Evolutionary conservation across 257 asterid species (phyloP).

Genomic region (Lantana camara): DNA sequence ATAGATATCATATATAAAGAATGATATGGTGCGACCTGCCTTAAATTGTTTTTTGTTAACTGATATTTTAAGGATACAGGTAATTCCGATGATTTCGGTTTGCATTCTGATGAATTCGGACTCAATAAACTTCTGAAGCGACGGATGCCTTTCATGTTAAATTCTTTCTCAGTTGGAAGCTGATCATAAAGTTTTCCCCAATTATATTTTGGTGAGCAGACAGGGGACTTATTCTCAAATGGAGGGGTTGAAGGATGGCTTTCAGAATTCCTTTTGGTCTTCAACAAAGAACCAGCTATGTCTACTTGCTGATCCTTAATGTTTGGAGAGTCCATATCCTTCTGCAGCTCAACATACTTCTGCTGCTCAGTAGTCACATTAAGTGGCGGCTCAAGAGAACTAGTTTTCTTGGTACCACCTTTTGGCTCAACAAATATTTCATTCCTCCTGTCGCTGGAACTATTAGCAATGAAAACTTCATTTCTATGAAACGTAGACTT

Average conservation of each 20-base stretch:
- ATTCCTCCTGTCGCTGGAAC: conserved; percentile 37
- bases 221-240: conserved; percentile 44
- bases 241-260: conserved; percentile 38
- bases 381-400: conserved; percentile 33
- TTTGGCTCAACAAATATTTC: conserved; percentile 36
- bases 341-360: conserved; percentile 38
- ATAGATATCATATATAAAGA: conserved; percentile 16
- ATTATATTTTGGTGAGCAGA: conserved; percentile 33
- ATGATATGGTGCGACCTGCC: conserved; percentile 10
- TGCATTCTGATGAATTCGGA: conserved; percentile 39
- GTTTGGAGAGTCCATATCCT: conserved; percentile 35
- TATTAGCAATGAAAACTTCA: conserved; percentile 35
- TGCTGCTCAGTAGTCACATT: conserved; percentile 39
- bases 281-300: conserved; percentile 37
- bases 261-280: conserved; percentile 33
- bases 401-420: conserved; percentile 37
- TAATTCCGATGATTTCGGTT: conserved; percentile 44
- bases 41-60: conserved; percentile 14
- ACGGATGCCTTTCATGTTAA: conserved; percentile 41
- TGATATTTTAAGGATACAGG: conserved; percentile 60
- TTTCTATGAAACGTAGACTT: conserved; percentile 37
- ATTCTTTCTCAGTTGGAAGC: conserved; percentile 36
- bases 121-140: conserved; percentile 51
- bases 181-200: conserved; percentile 41
- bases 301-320: conserved; percentile 41